phyloP scores from a whole-genome alignment of 2,329 filamentous ascomycete genomes.

The Thelonectria olida region DNA sequence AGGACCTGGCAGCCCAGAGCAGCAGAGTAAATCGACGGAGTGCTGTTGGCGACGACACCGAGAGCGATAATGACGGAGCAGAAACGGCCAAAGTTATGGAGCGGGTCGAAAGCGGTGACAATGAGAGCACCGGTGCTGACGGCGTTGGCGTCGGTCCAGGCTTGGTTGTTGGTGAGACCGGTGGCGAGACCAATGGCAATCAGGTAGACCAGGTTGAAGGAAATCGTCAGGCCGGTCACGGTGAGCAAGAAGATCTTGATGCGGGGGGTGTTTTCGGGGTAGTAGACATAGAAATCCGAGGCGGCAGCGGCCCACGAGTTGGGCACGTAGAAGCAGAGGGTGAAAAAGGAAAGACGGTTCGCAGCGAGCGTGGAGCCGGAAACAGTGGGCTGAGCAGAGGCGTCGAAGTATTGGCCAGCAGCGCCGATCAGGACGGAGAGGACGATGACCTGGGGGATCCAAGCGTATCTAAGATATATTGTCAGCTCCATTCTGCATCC shows the following conservation, averaged over 20 bases:
- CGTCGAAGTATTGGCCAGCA: conserved; percentile 67
- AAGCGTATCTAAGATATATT: conserved; percentile 38
- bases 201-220: conserved; percentile 75
- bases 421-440: conserved; percentile 78
- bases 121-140: conserved; percentile 64
- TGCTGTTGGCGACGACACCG: conserved; percentile 64
- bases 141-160: conserved; percentile 62
- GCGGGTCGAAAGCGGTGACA: conserved; percentile 62
- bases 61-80: conserved; percentile 64
- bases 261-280: conserved; percentile 68
- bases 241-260: conserved; percentile 74
- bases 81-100: conserved; percentile 65
- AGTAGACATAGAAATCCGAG: conserved; percentile 84
- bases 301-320: conserved; percentile 74
- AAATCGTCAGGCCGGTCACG: conserved; percentile 69
- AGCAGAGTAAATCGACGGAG: conserved; percentile 65
- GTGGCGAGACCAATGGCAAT: conserved; percentile 62
- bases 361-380: conserved; percentile 73
- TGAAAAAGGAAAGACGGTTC: conserved; percentile 71
- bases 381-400: conserved; percentile 68
- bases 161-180: conserved; percentile 58
- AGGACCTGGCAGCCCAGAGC: conserved; percentile 69
- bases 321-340: conserved; percentile 66
- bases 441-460: conserved; percentile 75
- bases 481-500: neutral